Evolutionary conservation across 345 rosid genomes (phyloP).

Genomic region (Acer campestre): DNA sequence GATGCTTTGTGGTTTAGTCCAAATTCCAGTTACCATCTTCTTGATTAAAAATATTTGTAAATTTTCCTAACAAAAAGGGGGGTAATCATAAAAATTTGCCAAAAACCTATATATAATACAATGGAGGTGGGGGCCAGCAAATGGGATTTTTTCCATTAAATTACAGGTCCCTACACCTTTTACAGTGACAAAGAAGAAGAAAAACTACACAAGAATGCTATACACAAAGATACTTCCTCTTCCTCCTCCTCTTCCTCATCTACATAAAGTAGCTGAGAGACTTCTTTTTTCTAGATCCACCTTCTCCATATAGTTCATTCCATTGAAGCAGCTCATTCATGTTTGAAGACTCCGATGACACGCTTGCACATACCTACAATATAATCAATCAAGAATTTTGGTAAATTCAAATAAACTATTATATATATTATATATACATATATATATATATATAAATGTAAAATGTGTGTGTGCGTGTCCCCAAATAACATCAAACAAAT

Average conservation of each 20-base stretch:
- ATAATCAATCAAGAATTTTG: neutral
- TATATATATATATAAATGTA: too few relatives aligned
- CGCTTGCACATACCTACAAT: slow-evolving; percentile 92
- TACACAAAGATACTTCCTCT: slow-evolving; percentile 21
- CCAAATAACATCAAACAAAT: too few relatives aligned
- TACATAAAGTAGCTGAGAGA: slow-evolving; percentile 98
- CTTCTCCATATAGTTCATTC: slow-evolving; percentile 98
- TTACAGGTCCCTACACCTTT: slow-evolving; percentile 22
- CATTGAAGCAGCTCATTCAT: slow-evolving; percentile 96
- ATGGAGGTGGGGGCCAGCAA: slow-evolving; percentile 28
- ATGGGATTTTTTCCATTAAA: slow-evolving; percentile 27
- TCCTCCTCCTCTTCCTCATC: slow-evolving; percentile 31
- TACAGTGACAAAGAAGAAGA: slow-evolving; percentile 19
- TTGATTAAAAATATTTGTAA: slow-evolving; percentile 9
- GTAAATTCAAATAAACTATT: neutral
- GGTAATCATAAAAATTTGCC: neutral
- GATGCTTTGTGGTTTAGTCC: too few relatives aligned
- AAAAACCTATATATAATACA: slow-evolving; percentile 45
- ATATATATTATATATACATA: too few relatives aligned
- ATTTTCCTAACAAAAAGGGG: slow-evolving; percentile 16
- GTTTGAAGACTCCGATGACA: slow-evolving; percentile 88
- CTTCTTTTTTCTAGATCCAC: slow-evolving; percentile 90
- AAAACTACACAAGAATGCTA: slow-evolving; percentile 36
- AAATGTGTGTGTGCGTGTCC: too few relatives aligned
- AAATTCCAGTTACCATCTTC: slow-evolving; percentile 10